Evolutionary conservation across 306 rosid genomes (phyloP), one percentile per base, ranked within the genome.

Genomic region (Pyrus betulifolia): DNA sequence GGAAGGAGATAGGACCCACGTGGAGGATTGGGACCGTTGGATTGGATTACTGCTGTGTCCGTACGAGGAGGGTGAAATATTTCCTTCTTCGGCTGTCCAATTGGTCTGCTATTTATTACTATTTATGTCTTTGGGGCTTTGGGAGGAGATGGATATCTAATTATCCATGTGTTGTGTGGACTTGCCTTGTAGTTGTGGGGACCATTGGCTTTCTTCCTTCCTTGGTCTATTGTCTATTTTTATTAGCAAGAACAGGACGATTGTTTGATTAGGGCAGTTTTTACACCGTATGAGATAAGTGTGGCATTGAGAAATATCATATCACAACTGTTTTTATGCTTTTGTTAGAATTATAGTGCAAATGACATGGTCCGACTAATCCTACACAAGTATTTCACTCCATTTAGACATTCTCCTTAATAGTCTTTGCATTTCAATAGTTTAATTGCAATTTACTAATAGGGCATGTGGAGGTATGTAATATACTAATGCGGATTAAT

Each of bases 21-120:
- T 52, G 82, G 80, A 61, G 8, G 23, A 15, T 11, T 21, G 0
- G 22, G 11, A 0, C 65, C 73, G 74, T 76, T 49, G 54, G 69
- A 70, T 76, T 15, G 44, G 0, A 38, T 4, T 0, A 17, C 21
- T 15, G 21, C 5, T n/a, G 0, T 18, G 21, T 40, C 78, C 86
- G 85, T 82, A 62, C 86, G 80, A 69, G 57, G 38, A 15, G 21
- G 45, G 30, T 5, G 33, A 31, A 3, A 54, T 33, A 17, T 74
- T 81, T 71, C 92, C 84, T n/a, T 81, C 82, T 86, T 70, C 25
- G 87, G 86, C 76, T 33, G 54, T 49, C 33, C 33, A 9, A 58
- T 64, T 38, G 21, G n/a, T 71, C 86, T 85, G 45, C 87, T 76
- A 78, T 76, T 72, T 78, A 55, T 44, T 31, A 22, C 22, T 8